phyloP scores from a whole-genome alignment of 257 asterid genomes.

The Salvia rosmarinus region DNA sequence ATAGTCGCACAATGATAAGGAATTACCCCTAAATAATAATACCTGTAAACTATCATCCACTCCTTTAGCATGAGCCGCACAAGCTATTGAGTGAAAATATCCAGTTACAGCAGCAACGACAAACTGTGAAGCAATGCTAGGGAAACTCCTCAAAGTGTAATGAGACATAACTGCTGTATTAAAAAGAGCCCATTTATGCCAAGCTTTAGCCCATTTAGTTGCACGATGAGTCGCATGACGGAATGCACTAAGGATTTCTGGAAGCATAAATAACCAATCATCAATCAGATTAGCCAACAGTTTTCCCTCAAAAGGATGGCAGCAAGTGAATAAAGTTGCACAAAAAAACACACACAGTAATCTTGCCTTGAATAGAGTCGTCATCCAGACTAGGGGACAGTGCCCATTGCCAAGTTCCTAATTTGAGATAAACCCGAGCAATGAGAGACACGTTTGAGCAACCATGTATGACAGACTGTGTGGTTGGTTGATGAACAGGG shows the following conservation, averaged over 20 bases:
- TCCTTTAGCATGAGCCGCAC: constrained; percentile 96
- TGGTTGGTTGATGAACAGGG: constrained; percentile 61
- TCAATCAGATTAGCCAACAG: constrained; percentile 32
- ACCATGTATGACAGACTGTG: constrained; percentile 59
- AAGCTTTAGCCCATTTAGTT: constrained; percentile 90
- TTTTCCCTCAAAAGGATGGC: constrained; percentile 25
- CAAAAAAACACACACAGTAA: constrained; percentile 1
- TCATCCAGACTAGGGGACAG: constrained; percentile 92
- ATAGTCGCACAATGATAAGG: constrained; percentile 20
- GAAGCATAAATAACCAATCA: constrained; percentile 35
- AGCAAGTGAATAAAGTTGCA: constrained; percentile 20
- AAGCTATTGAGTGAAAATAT: constrained; percentile 97
- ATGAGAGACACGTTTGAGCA: constrained; percentile 71
- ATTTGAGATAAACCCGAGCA: constrained; percentile 82
- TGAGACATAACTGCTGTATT: constrained; percentile 99
- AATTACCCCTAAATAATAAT: constrained; percentile 22
- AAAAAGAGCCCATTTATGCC: constrained; percentile 99
- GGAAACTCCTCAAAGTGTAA: constrained; percentile 75
- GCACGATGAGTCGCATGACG: constrained; percentile 86
- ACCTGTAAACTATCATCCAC: constrained; percentile 99
- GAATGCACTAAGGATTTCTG: constrained; percentile 91
- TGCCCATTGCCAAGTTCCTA: constrained; percentile 97
- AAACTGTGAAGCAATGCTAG: constrained; percentile 70
- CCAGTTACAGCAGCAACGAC: constrained; percentile 98
- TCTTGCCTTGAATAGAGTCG: constrained; percentile 82